Evolutionary conservation across 352 stramenopile species (phyloP), one percentile per base, ranked within the genome.

Genomic region (Elongisporangium undulatum): DNA sequence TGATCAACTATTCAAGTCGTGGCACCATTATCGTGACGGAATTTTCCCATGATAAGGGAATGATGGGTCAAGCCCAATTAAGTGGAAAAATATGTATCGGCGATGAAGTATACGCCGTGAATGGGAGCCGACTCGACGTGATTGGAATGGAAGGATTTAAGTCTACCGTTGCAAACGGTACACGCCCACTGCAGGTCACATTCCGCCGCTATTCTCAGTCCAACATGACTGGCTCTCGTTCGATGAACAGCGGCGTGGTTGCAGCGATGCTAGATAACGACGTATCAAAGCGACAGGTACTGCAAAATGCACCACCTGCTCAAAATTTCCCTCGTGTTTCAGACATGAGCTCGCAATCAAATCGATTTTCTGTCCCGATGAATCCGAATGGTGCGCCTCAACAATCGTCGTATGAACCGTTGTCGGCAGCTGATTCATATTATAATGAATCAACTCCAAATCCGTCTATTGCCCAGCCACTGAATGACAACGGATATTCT

Each of bases 121-220:
- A 94, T 61, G 77, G 75, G 4, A 74, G 77, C 13, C 69, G 66
- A 10, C 56, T 95, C 12, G 77, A 85, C 19, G 69, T 73, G 21
- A 89, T 90, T 53, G 82, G 82, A 2, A 91, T 95, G 77, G 84
- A 94, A 61, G 82, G 82, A 0, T 95, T 95, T 55, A 95, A 95
- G 64, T 53, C 59, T 49, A 67, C 74, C 13, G 81, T 95, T 29
- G 81, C 73, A 1, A 79, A 64, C 19, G 73, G 75, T n/a, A 77
- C 76, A 51, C 74, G 86, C 0, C 86, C 86, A 4, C 56, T 95
- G 8, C 67, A 72, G 39, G 84, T 95, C 34, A 92, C 80, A 6
- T 93, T 95, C 55, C 71, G 84, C 29, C 69, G 82, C 13, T 45
- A 45, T 17, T 45, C 34, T 16, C 34, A 45, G 34, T 10, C 34